Base-by-base conservation (phyloP, 768 basidiomycete species). In the Suillus subaureus region DNA sequence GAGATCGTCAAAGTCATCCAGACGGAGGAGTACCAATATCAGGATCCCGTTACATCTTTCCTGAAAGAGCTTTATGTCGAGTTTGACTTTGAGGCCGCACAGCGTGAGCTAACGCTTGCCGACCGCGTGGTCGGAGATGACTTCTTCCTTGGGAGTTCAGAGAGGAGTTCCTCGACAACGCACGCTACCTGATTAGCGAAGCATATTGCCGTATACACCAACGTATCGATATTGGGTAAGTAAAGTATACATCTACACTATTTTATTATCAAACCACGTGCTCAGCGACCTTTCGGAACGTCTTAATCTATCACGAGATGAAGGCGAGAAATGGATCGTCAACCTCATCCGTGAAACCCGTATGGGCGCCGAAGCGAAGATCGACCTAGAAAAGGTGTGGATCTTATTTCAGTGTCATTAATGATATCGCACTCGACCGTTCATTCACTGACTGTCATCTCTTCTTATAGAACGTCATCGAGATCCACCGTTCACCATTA, bases 311-410 rank as follows among this genome's bases (percentile, higher is more conserved):
- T 90, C 92, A n/a, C 87, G 84, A 49, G 95, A 95, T 69, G 97
- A 99, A 74, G 97, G 97, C 61, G 97, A 99, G 76, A 97, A 97
- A 73, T 99, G 97, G 97, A 97, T 99, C 67, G 97, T 99, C 72
- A 98, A 99, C 82, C 91, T 99, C 67, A 97, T 99, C 72, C 89
- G 97, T 40, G 97, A 99, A 79, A 97, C 96, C 7, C 87, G 95
- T 55, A 94, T 97, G 91, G 94, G 94, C 16, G 91, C 93, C 1
- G 97, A 99, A 71, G 97, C 97, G 61, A 97, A 97, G 81, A 98
- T 99, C 66, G 97, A 99, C 77, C 84, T 99, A 33, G 95, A 96
- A 78, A 95, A 97, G 84, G 95, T 93, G 67, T 45, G 81, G 31
- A 33, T 58, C 35, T 39, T 45, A 40, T 61, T 67, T 47, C 68